Base-by-base conservation (phyloP, 371 early-diverging fungal genomes). In the Lichtheimia ramosa region DNA sequence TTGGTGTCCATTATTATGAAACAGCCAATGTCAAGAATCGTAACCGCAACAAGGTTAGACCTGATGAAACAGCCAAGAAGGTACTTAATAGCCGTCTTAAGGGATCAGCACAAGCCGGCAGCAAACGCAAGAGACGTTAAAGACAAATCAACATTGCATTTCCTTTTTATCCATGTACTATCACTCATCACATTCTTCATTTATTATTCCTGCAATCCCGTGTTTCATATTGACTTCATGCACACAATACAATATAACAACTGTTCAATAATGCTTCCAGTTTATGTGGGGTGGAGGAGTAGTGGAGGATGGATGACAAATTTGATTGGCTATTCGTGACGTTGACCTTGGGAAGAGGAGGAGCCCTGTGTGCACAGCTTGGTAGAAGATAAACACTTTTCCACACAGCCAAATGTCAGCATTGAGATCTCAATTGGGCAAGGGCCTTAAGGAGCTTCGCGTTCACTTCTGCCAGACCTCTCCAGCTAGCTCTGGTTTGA, bases 21-120 rank as follows among this genome's bases (percentile, higher is more conserved):
- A 81, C 83, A 1, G 94, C 94, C 66, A 96, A 96, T 69, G 90
- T 96, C 69, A 96, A 96, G 85, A 95, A 95, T 76, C 82, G 83
- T 70, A 93, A 92, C 75, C 82, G 92, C 50, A 90, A 87, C 70
- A 92, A 91, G 70, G 74, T 68, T 51, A 85, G 81, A 64, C 91
- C 89, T 24, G 82, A 85, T 66, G 90, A 87, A 25, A 27, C 51
- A 8, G 55, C 67, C 14, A 84, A 82, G 60, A 78, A 74, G 61
- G 74, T 77, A 2, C 60, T 77, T 23, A 51, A 64, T 28, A 71
- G 72, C 57, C 72, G 77, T 53, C 63, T 74, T 51, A 77, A 74
- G 73, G 77, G 77, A 23, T 74, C 74, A 40, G 64, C 68, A 51
- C 40, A 65, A 15, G 54, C 66, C 43, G 69, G 65, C 27, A 51